Evolutionary conservation across 495 filamentous ascomycete genomes (phyloP).

Genomic region (Bacidia rubella): DNA sequence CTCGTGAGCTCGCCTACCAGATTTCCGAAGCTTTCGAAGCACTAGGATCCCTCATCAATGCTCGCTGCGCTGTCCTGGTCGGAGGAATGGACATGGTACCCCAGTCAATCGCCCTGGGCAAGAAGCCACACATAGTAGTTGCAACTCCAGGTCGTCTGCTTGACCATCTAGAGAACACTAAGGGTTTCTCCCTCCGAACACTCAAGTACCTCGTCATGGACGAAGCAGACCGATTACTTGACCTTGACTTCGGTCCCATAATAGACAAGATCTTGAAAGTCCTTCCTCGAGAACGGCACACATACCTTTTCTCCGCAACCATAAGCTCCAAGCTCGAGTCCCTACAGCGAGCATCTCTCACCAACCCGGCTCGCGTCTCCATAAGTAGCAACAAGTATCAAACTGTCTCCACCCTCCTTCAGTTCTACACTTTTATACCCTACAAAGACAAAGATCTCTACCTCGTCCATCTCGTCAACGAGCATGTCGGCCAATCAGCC

Average conservation of each 20-base stretch:
- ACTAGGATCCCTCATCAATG: conserved; percentile 68
- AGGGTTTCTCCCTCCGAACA: conserved; percentile 69
- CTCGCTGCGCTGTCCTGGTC: conserved; percentile 65
- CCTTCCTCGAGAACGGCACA: conserved; percentile 63
- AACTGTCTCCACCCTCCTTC: conserved; percentile 72
- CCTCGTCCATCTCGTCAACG: conserved; percentile 72
- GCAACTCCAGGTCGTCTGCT: conserved; percentile 84
- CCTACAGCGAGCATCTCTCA: conserved; percentile 74
- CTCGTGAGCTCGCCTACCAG: conserved; percentile 82
- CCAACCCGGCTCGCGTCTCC: conserved; percentile 62
- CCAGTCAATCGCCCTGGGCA: conserved; percentile 75
- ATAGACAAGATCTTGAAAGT: conserved; percentile 89
- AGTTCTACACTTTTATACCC: conserved; percentile 74
- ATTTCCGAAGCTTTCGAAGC: conserved; percentile 75
- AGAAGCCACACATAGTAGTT: conserved; percentile 75
- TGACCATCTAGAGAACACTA: conserved; percentile 93
- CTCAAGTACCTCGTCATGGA: conserved; percentile 88
- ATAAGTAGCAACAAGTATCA: conserved; percentile 69
- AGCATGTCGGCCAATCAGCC: conserved; percentile 64
- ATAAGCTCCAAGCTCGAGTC: conserved; percentile 87
- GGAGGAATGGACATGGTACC: conserved; percentile 93
- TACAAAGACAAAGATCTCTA: conserved; percentile 86
- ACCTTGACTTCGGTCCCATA: conserved; percentile 87
- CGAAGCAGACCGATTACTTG: conserved; percentile 83
- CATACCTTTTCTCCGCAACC: conserved; percentile 88